Conservation (phyloP, 257 asterid genomes). For the Capsicum rhomboideum region DNA sequence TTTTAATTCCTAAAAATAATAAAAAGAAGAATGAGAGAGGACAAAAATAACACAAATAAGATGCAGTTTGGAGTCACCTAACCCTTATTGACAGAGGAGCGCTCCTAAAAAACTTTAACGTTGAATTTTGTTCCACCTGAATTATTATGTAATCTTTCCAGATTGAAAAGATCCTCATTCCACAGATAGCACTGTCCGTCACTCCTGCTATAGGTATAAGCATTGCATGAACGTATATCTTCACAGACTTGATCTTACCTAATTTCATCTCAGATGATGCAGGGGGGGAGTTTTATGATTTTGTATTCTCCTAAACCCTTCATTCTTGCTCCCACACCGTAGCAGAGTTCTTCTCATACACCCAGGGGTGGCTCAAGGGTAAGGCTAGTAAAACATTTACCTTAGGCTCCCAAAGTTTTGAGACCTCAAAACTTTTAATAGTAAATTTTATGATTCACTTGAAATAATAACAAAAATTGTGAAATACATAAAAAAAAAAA, state of each 20-base stretch:
- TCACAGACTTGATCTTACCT: slow-evolving; percentile 1
- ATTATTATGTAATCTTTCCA: neutral
- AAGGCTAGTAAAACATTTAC: no score
- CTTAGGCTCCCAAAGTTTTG: no score
- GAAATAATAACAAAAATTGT: no score
- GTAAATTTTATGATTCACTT: no score
- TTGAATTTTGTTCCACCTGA: neutral
- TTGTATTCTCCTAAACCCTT: neutral
- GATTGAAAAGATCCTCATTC: neutral
- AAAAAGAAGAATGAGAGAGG: no score
- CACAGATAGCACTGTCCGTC: neutral
- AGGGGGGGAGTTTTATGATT: neutral
- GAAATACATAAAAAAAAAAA: no score
- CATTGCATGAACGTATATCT: slow-evolving; percentile 10
- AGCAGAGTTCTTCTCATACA: slow-evolving; percentile 8
- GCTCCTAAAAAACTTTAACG: neutral
- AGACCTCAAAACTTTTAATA: no score
- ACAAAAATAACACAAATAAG: no score
- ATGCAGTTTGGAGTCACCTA: no score
- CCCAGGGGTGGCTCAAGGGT: slow-evolving; percentile 15
- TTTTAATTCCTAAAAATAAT: no score
- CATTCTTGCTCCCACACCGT: neutral
- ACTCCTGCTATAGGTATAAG: neutral
- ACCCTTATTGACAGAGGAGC: no score
- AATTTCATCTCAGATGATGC: neutral